Base-by-base conservation (phyloP, 176 grass and related monocot genomes). In the Triticum turgidum region DNA sequence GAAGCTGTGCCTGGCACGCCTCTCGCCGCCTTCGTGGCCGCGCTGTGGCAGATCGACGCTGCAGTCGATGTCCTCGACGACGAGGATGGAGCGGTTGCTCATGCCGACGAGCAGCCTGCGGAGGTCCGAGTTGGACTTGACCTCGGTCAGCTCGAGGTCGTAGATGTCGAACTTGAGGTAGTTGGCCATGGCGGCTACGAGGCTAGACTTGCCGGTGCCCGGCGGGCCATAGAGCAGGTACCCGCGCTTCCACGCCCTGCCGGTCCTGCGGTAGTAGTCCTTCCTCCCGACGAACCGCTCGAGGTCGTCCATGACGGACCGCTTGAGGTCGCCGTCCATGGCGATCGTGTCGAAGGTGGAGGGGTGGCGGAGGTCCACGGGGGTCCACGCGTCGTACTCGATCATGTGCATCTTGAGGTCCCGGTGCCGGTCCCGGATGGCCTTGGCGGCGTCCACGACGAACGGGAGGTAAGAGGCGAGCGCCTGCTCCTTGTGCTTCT, bases 201-300 rank as follows among this genome's bases (percentile, higher is more conserved):
- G 79, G 70, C 87, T 85, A 15, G 91, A 93, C 77, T 90, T 93
- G 79, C 88, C 85, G 3, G 80, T 88, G 20, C 80, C 80, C 0
- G 87, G 87, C 12, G 87, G 87, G 0, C 86, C 73, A 12, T 88
- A 83, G 5, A 83, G 51, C 20, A 87, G 42, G 61, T 92, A 92
- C 13, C 93, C 93, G 1, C 91, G 88, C 65, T 95, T 95, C 93
- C 93, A 95, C 1, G 93, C 88, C 71, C 90, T 84, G 7, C 91
- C 91, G 7, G 89, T 90, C 42, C 86, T 86, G 21, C 8, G 86
- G 84, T 95, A 95, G 32, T 95, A 89, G 29, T 90, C 91, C 82
- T 89, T 89, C 79, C 85, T 84, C 54, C 75, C 35, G 29, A 88
- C 59, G 41, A 93, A 93, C 69, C 87, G 78, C 11, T 70, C 52